Evolutionary conservation across 768 basidiomycete genomes (phyloP).

Genomic region (Naematelia aurantialba): DNA sequence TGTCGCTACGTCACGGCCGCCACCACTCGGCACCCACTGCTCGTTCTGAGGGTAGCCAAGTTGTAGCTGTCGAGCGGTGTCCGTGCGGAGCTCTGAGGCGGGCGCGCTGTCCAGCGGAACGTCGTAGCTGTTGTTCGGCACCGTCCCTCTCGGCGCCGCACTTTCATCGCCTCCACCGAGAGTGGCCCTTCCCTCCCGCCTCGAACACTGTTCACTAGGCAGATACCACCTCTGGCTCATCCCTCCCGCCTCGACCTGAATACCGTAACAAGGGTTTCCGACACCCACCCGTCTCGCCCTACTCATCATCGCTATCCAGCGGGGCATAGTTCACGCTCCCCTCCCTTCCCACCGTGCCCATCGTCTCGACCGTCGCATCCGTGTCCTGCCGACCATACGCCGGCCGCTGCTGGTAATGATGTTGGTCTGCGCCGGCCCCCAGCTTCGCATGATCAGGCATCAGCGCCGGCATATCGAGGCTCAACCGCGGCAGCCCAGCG

Average conservation of each 20-base stretch:
- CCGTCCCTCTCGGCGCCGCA: no score
- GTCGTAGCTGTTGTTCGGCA: no score
- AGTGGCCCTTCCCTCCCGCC: no score
- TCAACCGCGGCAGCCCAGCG: conserved; percentile 23
- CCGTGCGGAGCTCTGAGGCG: no score
- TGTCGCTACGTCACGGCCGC: no score
- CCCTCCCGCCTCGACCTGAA: not conserved
- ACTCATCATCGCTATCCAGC: conserved; percentile 24
- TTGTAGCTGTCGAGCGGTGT: no score
- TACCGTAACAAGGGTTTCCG: no score
- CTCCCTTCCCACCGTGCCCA: conserved; percentile 14
- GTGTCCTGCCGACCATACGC: not conserved
- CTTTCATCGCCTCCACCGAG: no score
- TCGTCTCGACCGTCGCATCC: conserved; percentile 12
- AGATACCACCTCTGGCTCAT: not conserved
- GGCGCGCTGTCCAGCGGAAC: no score
- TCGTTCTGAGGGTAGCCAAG: no score
- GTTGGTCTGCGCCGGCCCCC: not conserved
- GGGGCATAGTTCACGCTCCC: conserved; percentile 14
- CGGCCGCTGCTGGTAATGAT: conserved; percentile 6
- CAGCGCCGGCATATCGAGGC: conserved; percentile 34
- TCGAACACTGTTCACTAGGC: no score
- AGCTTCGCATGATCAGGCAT: conserved; percentile 15
- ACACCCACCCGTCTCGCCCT: not conserved
- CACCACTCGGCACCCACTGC: no score